Base-by-base conservation (phyloP, 2,329 filamentous ascomycete species). In the Fusarium acutatum region DNA sequence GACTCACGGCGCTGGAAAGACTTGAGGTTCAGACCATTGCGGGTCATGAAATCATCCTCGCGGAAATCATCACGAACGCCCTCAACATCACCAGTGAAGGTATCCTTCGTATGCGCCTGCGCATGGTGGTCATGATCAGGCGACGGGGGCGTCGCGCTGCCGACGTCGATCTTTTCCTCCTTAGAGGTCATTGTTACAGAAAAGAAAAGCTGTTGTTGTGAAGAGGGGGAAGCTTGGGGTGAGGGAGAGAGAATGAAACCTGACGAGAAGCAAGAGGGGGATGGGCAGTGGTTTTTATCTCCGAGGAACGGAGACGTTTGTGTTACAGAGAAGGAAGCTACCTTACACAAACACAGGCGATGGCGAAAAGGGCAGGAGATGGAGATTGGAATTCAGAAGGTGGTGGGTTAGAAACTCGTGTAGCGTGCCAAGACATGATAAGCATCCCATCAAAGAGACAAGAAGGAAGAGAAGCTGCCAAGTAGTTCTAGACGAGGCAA, bases 11-110 rank as follows among this genome's bases (percentile, higher is more conserved):
- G 59, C 15, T 60, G 41, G 67, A 78, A 78, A 8, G 77, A 78
- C 40, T 44, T 52, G 18, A 78, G 50, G 67, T 78, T 78, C 13
- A 78, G 76, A 46, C 77, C 77, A 14, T 78, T 78, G 14, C 77
- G 77, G 50, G 77, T 78, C 77, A 78, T 75, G 13, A 78, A 78
- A 26, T 77, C 75, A 3, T 72, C 66, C 64, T 78, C 76, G 13
- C 76, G 76, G 15, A 52, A 75, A 30, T 78, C 75, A 11, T 65
- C 69, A 22, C 74, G 74, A 38, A 78, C 34, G 18, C 68, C 64
- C 30, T 68, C 46, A 5, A 38, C 4, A 13, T 47, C 50, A 2
- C 50, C 61, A 8, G 60, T 37, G 18, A 50, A 61, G 7, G 34
- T 32, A 28, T 44, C 26, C 64, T 78, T 78, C 3, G 75, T 71